Evolutionary conservation across 78 protist species (phyloP), one percentile per base, ranked within the genome.

Genomic region (Dictyostelium citrinum): DNA sequence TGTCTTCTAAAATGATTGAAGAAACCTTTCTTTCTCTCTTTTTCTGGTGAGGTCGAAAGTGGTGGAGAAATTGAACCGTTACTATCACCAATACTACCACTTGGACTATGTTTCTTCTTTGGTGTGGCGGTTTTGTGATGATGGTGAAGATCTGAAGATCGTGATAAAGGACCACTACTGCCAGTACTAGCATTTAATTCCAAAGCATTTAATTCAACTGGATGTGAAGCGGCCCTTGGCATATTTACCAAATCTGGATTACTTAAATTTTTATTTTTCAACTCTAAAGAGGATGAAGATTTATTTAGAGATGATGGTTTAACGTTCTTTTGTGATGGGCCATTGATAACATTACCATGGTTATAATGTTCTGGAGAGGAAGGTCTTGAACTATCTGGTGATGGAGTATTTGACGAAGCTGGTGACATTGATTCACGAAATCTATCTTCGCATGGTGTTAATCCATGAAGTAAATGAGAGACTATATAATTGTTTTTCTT

Each of bases 1-100:
- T 88, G 93, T 78, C 93, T 76, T 79, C 93, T 76, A 35, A 88
- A 78, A 24, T 88, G 93, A 33, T 55, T 61, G 27, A 88, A 88
- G 49, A 76, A 60, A 16, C 79, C 70, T 33, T 80, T 80, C 33
- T 80, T 80, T 80, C 72, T 80, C 39, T 80, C 84, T 22, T 80
- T 80, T 55, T 80, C 84, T 29, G 84, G 84, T 39, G 84, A 80
- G 16, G 84, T 80, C 7, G 84, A 58, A 12, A 29, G 20, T 39
- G 82, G 45, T 24, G 37, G 82, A n/a, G 67, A 70, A 33, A 27
- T 20, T 33, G 77, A 70, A 31, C 45, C 45, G 29, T n/a, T 2
- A 12, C 49, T 41, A 43, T 37, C 45, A 45, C 24, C 45, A 1
- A 14, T 24, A 5, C 33, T 27, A 20, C 27, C 45, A 16, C 24